These are phyloP conservation scores for Asterophora parasitica DNA, from an alignment of 768 basidiomycete species.

Conservation along the genomic window DNA sequence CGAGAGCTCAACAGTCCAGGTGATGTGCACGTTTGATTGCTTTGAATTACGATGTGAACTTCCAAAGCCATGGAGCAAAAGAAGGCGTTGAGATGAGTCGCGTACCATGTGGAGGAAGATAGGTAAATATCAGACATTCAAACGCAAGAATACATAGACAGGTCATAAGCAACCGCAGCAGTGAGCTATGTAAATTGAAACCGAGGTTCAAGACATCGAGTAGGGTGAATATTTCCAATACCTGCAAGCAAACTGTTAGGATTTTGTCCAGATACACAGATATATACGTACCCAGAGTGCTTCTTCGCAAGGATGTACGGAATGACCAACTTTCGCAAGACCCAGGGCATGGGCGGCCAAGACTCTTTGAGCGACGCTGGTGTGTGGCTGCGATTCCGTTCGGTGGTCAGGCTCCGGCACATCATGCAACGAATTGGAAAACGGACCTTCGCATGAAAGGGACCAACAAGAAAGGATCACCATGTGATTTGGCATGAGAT, in stretches of 20 bases:
- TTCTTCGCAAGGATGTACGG: constrained; percentile 31
- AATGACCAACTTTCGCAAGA: constrained; percentile 30
- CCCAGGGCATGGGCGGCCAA: constrained; percentile 37
- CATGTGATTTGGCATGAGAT: constrained; percentile 28
- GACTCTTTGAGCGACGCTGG: constrained; percentile 30
- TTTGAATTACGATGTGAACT: too few relatives aligned
- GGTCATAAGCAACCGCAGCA: not conserved
- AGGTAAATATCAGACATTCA: too few relatives aligned
- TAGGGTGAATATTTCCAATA: constrained; percentile 37
- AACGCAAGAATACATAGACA: too few relatives aligned
- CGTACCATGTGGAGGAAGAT: too few relatives aligned
- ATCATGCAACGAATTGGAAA: not conserved
- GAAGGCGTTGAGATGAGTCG: too few relatives aligned
- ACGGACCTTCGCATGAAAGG: constrained; percentile 34
- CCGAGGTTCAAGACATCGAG: constrained; percentile 18
- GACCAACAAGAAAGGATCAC: constrained; percentile 27
- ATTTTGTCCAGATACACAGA: not conserved
- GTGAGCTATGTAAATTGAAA: not conserved
- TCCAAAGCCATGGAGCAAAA: too few relatives aligned
- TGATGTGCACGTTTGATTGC: too few relatives aligned
- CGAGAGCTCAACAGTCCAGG: too few relatives aligned
- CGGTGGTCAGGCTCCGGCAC: too few relatives aligned
- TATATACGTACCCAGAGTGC: constrained; percentile 28
- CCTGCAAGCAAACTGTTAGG: constrained; percentile 14
- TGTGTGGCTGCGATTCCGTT: constrained; percentile 26